These are phyloP conservation scores for Fusarium secorum DNA, from an alignment of 2,329 filamentous ascomycete species.

Conservation along the genomic window DNA sequence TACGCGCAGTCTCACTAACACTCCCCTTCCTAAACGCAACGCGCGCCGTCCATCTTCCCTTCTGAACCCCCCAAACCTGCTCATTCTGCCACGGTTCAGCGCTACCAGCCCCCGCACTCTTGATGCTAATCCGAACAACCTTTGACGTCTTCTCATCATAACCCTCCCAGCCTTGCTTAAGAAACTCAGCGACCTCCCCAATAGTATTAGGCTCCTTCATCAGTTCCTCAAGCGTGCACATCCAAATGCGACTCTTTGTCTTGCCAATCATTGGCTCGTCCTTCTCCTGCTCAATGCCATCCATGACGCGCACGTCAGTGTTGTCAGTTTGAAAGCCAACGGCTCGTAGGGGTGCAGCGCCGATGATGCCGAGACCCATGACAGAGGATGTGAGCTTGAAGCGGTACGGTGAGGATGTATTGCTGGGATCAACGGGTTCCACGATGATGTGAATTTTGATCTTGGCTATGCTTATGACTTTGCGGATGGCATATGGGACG, in stretches of 20 bases:
- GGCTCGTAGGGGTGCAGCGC: neutral
- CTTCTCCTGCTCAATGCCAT: neutral
- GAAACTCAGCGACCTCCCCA: neutral
- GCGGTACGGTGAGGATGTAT: neutral
- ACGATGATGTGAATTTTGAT: neutral
- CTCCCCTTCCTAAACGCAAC: neutral
- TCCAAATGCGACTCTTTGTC: neutral
- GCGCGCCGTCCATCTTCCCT: neutral
- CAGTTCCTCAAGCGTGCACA: neutral
- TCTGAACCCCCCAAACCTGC: neutral
- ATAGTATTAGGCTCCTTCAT: neutral
- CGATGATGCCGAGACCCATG: neutral
- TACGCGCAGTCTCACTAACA: neutral
- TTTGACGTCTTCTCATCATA: neutral
- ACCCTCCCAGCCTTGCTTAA: neutral
- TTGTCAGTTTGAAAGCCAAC: neutral
- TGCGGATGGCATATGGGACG: neutral
- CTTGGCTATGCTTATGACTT: neutral
- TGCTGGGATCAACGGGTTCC: neutral
- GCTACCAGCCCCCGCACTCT: neutral
- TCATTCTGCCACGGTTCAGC: neutral
- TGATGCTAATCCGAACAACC: neutral
- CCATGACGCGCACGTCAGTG: neutral
- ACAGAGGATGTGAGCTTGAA: neutral
- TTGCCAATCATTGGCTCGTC: neutral